Base-by-base conservation (phyloP, 305 asterid genomes). In the Nicotiana rustica region DNA sequence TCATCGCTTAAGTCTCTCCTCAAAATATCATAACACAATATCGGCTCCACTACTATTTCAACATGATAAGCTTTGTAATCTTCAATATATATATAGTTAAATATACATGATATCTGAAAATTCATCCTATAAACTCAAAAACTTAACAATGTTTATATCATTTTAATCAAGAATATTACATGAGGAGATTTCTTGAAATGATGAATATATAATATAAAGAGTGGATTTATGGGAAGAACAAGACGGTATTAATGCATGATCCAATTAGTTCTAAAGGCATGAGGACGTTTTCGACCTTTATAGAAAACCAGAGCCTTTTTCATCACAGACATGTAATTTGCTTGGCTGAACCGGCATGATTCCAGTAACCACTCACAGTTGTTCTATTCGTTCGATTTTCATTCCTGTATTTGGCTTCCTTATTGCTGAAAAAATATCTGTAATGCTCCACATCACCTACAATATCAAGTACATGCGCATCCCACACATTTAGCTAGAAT, bases 171-270 rank as follows among this genome's bases (percentile, higher is more conserved):
- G 14, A 49, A 49, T 49, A 49, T 49, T 33, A 84, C 89, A 86
- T 84, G 88, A 82, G 78, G 83, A 36, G 44, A 68, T 80, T 49
- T 64, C 82, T 14, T 31, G 87, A 29, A 66, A 82, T 59, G 65
- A 52, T 35, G 61, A 60, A 15, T 6, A 60, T 25, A 25, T 25
- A 25, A 15, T 6, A 38, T 76, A 41, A 36, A 78, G 25, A 82
- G 81, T 38, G 35, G 21, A 47, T 81, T 88, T 31, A 83, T 81
- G 0, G 89, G 41, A 66, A 80, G 69, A 33, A 89, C 86, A 83
- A 92, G 95, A 70, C 96, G 87, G 59, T 93, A 93, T 59, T 93
- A 96, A 82, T 93, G 97, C 95, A 93, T 93, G 82, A 93, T 93
- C 97, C 95, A 93, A 21, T 93, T 94, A 17, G 90, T 93, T 57